phyloP scores from a whole-genome alignment of 805 yeast genomes.

The Wickerhamiella occidentalis region DNA sequence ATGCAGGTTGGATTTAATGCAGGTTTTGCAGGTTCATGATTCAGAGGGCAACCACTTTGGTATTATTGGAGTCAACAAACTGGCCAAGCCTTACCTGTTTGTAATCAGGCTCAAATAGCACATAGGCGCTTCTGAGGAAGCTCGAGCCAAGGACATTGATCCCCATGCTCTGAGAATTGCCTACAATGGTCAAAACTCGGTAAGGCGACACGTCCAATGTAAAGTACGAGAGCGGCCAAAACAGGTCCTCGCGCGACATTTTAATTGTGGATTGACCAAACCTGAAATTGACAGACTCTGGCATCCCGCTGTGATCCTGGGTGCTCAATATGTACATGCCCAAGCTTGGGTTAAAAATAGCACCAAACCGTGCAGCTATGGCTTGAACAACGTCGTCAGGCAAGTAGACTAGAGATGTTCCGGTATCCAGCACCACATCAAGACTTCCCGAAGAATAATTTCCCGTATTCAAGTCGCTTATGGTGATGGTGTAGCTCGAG shows the following conservation, averaged over 20 bases:
- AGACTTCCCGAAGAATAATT: conserved; percentile 6
- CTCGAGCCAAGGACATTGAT: conserved; percentile 42
- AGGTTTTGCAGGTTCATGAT: neutral
- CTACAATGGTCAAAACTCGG: conserved; percentile 24
- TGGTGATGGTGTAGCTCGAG: conserved; percentile 19
- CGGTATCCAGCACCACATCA: conserved; percentile 43
- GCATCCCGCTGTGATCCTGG: conserved; percentile 20
- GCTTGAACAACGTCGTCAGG: conserved; percentile 30
- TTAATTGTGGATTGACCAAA: conserved; percentile 41
- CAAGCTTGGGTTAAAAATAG: conserved; percentile 29
- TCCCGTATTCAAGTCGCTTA: conserved; percentile 17
- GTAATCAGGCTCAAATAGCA: conserved; percentile 46
- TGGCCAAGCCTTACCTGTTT: conserved; percentile 37
- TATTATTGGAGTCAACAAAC: conserved; percentile 12
- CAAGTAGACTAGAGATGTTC: conserved; percentile 41
- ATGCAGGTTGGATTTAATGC: neutral
- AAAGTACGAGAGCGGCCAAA: conserved; percentile 26
- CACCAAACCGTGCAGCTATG: conserved; percentile 31
- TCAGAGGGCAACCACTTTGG: conserved; percentile 5
- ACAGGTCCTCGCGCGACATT: conserved; percentile 34
- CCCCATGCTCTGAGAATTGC: conserved; percentile 24
- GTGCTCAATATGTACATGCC: conserved; percentile 34
- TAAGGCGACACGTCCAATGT: conserved; percentile 19
- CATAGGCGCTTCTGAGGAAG: conserved; percentile 44
- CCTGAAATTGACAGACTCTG: conserved; percentile 31